Percentiles rank a stretch among this genome's conserved stretches.
phyloP scores from a whole-genome alignment of 768 basidiomycete genomes.

The Austroboletus eburneus region DNA sequence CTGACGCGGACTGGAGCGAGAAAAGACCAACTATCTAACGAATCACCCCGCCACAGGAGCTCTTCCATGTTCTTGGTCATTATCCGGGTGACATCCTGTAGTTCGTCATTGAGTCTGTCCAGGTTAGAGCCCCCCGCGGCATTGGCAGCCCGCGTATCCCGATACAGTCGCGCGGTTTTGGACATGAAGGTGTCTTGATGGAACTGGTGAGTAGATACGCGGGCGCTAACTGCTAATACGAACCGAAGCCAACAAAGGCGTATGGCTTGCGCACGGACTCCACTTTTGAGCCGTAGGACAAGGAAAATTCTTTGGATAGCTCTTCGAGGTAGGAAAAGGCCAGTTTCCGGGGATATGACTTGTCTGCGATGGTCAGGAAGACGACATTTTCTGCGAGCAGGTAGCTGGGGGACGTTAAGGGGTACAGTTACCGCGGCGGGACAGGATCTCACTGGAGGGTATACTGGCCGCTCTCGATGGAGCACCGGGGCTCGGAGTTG shows the following conservation, averaged over 20 bases:
- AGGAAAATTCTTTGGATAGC: slow-evolving; percentile 91
- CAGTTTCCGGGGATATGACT: slow-evolving; percentile 94
- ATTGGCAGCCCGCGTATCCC: slow-evolving; percentile 83
- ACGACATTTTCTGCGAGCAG: slow-evolving; percentile 92
- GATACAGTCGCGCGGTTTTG: slow-evolving; percentile 92
- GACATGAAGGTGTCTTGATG: slow-evolving; percentile 93
- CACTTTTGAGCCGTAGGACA: slow-evolving; percentile 90
- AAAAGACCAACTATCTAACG: slow-evolving; percentile 77
- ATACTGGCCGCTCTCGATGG: slow-evolving; percentile 92
- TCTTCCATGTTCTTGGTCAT: slow-evolving; percentile 99
- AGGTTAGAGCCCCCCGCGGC: slow-evolving; percentile 63
- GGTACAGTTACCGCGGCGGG: not conserved
- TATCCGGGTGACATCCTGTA: slow-evolving; percentile 97
- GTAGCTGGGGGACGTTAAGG: slow-evolving; percentile 56
- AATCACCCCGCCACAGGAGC: slow-evolving; percentile 95
- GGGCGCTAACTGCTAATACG: slow-evolving; percentile 25
- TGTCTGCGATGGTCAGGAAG: slow-evolving; percentile 93
- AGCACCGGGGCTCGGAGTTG: slow-evolving; percentile 93
- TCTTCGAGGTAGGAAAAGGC: slow-evolving; percentile 98
- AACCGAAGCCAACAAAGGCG: slow-evolving; percentile 97
- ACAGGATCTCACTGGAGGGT: slow-evolving; percentile 80
- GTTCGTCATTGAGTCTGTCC: slow-evolving; percentile 89
- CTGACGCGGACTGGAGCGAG: not conserved
- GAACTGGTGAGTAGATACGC: slow-evolving; percentile 4
- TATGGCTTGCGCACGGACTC: slow-evolving; percentile 95